These are phyloP conservation scores for Aspergillus funiculosus DNA, from an alignment of 495 filamentous ascomycete genomes.

Conservation along the genomic window DNA sequence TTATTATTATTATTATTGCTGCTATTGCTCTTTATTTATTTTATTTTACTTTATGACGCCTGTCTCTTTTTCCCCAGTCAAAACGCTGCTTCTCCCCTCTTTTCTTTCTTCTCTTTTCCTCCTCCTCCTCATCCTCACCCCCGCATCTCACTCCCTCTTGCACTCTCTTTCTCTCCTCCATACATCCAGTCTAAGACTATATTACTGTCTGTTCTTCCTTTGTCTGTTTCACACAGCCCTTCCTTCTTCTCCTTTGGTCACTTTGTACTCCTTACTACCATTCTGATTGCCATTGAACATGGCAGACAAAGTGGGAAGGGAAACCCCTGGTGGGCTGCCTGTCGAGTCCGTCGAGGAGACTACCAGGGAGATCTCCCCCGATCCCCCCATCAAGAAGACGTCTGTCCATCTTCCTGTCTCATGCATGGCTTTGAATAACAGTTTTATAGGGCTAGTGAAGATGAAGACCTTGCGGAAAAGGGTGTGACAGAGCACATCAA, in stretches of 20 bases:
- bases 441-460: conserved; percentile 16
- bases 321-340: background rate
- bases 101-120: background rate
- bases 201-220: background rate
- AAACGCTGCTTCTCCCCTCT: background rate
- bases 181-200: background rate
- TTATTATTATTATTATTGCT: no score
- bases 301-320: conserved; percentile 8
- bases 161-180: conserved; percentile 1
- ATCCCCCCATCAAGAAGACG: conserved; percentile 4
- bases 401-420: background rate
- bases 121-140: background rate
- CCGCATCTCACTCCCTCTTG: background rate
- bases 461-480: conserved; percentile 27
- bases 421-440: background rate
- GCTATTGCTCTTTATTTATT: background rate
- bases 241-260: background rate
- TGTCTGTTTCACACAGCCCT: no score
- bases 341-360: background rate
- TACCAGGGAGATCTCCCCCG: background rate
- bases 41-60: background rate
- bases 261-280: background rate
- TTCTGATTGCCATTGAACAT: conserved; percentile 7
- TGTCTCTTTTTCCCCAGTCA: background rate
- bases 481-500: conserved; percentile 38